phyloP scores from a whole-genome alignment of 805 yeast species.

The Zygotorulaspora sp. region DNA sequence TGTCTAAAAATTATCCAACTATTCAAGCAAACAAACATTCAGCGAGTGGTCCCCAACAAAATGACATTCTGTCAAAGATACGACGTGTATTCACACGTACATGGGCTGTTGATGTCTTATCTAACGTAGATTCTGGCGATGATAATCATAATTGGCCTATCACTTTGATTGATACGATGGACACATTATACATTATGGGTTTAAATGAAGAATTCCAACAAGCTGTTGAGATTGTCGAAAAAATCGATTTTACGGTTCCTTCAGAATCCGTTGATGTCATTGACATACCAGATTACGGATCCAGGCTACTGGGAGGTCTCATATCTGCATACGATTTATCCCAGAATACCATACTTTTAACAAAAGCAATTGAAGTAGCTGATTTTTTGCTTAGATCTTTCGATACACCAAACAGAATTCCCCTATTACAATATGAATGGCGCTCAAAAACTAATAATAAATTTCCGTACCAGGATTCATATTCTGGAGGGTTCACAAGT shows the following conservation, averaged over 20 bases:
- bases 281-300: constrained; percentile 43
- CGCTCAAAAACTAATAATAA: constrained; percentile 35
- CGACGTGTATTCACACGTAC: constrained; percentile 38
- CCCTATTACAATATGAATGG: constrained; percentile 45
- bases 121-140: constrained; percentile 18
- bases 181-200: constrained; percentile 47
- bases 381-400: constrained; percentile 49
- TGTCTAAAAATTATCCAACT: constrained; percentile 19
- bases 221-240: constrained; percentile 37
- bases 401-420: constrained; percentile 57
- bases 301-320: constrained; percentile 49
- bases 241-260: constrained; percentile 40
- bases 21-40: constrained; percentile 32
- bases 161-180: constrained; percentile 48
- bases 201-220: constrained; percentile 38
- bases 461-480: constrained; percentile 36
- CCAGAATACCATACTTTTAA: constrained; percentile 31
- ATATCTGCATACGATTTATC: constrained; percentile 50
- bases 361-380: constrained; percentile 44
- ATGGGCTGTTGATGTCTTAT: constrained; percentile 36
- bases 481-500: constrained; percentile 47
- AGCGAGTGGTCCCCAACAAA: constrained; percentile 29
- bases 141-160: constrained; percentile 51
- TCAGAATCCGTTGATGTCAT: constrained; percentile 44
- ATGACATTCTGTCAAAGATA: constrained; percentile 32